Conservation (phyloP, 768 basidiomycete species). For the Boletus edulis region DNA sequence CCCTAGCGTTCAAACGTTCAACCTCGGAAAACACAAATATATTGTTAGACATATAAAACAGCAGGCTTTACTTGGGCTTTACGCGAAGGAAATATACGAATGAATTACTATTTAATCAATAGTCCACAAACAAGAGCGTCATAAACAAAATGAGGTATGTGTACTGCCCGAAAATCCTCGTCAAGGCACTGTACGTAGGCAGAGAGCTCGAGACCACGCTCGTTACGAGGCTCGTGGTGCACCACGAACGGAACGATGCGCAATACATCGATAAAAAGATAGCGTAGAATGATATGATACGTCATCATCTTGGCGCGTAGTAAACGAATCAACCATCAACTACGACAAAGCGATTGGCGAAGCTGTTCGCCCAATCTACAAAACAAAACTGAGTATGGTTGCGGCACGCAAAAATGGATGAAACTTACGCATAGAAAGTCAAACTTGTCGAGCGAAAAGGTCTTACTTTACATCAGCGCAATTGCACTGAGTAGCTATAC, state of each 20-base stretch:
- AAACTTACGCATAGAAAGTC: conserved; percentile 30
- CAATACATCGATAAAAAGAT: conserved; percentile 51
- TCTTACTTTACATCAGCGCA: conserved; percentile 66
- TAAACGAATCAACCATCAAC: conserved; percentile 38
- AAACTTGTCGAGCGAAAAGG: neutral
- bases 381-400: conserved; percentile 11
- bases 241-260: conserved; percentile 63
- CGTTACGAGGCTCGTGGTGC: conserved; percentile 58
- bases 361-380: conserved; percentile 31
- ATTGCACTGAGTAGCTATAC: conserved; percentile 50
- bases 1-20: too few species aligned
- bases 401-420: neutral
- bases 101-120: neutral
- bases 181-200: conserved; percentile 23
- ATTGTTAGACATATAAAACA: conserved; percentile 15
- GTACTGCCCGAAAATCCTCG: conserved; percentile 25
- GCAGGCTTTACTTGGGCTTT: neutral
- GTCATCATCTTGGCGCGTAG: conserved; percentile 30
- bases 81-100: neutral
- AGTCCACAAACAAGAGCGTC: conserved; percentile 11
- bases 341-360: conserved; percentile 41
- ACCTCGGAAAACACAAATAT: neutral
- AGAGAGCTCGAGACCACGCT: conserved; percentile 56
- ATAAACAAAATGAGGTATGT: conserved; percentile 12
- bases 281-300: conserved; percentile 35